Evolutionary conservation across 768 basidiomycete genomes (phyloP), one percentile per base, ranked within the genome.

Genomic region (Epithele typhae): DNA sequence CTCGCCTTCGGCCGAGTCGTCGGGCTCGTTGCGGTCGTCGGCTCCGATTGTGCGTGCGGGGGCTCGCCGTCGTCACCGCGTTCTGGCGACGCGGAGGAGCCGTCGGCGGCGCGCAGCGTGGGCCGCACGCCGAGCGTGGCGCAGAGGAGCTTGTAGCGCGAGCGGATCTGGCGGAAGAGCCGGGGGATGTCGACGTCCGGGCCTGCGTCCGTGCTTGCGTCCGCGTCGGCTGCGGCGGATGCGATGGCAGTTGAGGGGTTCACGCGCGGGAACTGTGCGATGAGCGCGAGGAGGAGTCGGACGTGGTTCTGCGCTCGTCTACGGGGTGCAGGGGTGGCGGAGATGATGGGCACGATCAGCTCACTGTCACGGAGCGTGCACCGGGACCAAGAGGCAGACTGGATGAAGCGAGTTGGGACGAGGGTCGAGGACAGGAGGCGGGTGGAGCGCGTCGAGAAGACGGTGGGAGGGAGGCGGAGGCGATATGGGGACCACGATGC

Each of bases 131-230:
- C 89, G 18, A 97, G 71, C 0, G 80, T 78, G 0, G 92, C 81
- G 56, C 94, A 99, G 32, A 94, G 78, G 0, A 81, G 77, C 58
- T 84, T 87, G 66, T 98, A 96, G 52, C 87, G 77, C 1, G 92
- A 89, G 34, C 91, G 79, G 49, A 97, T 93, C 52, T 89, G 82
- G 22, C 83, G 78, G 53, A 95, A 81, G 22, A 93, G 77, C 45
- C 79, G 80, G 8, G 82, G 66, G 37, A 95, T 77, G 63, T 96
- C 92, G 14, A 84, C 39, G 19, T 83, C 80, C 1, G 69, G 59
- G 19, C 32, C 40, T n/a, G 59, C 50, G 19, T 67, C 61, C 7
- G 24, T 17, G 40, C 7, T 4, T 32, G 14, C 40, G 25, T 12
- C n/a, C 40, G 45, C 32, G 11, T 27, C 45, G 23, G 30, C 37